Percentiles rank a stretch among this genome's conserved stretches.
Evolutionary conservation across 768 basidiomycete species (phyloP).

Genomic region (Lactarius indigo): DNA sequence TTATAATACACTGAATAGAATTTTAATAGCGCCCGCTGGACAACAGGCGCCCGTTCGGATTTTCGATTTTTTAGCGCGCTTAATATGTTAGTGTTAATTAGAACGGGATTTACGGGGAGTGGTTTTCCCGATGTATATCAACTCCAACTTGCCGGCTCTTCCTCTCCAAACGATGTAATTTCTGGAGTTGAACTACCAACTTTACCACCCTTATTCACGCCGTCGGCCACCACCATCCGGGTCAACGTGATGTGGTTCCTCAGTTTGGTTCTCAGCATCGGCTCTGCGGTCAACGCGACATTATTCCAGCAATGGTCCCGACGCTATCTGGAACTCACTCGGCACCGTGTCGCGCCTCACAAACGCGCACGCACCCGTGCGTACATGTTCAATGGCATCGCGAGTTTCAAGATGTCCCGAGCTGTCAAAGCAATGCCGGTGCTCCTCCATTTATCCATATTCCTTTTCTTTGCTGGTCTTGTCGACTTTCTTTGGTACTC

Average conservation of each 20-base stretch:
- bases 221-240: too few relatives aligned
- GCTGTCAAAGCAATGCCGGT: not conserved
- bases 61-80: not conserved
- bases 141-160: too few relatives aligned
- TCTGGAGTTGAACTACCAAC: too few relatives aligned
- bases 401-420: not conserved
- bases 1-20: too few relatives aligned
- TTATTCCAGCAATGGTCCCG: not conserved
- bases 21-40: too few relatives aligned
- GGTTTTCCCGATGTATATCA: not conserved
- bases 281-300: not conserved
- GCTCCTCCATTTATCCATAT: not conserved
- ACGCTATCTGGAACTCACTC: constrained; percentile 1
- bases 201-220: too few relatives aligned
- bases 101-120: not conserved
- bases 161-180: too few relatives aligned
- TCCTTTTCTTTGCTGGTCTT: not conserved
- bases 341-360: not conserved
- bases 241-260: constrained; percentile 10
- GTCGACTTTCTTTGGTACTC: not conserved
- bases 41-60: not conserved
- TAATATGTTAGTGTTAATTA: not conserved
- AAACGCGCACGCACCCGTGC: not conserved
- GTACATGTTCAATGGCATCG: not conserved
- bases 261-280: not conserved